Conservation (phyloP, 257 asterid genomes). For the Cinchona pubescens region DNA sequence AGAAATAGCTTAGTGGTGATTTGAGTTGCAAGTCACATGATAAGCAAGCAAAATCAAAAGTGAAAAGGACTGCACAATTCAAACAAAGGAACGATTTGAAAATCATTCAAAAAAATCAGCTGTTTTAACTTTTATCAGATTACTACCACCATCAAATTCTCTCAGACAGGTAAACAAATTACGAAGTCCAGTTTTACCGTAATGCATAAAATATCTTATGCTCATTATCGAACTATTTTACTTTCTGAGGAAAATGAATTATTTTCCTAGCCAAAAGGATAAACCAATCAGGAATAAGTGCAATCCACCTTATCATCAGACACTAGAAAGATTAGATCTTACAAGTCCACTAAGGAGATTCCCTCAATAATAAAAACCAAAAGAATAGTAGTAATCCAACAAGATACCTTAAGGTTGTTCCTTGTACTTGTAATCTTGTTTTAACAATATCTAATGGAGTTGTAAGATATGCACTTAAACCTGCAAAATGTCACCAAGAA, state of each 20-base stretch:
- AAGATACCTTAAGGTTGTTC: slow-evolving; percentile 51
- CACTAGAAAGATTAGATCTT: neutral
- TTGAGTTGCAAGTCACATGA: neutral
- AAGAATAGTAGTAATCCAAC: neutral
- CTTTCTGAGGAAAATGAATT: neutral
- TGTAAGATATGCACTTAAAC: slow-evolving; percentile 78
- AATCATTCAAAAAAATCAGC: neutral
- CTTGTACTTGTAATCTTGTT: slow-evolving; percentile 84
- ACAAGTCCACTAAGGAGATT: neutral
- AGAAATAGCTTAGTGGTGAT: neutral
- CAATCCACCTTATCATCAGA: neutral
- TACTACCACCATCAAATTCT: neutral
- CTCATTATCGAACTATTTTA: neutral
- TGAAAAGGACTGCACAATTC: neutral
- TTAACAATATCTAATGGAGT: slow-evolving; percentile 82
- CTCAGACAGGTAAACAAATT: neutral
- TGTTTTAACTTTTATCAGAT: neutral
- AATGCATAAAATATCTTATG: neutral
- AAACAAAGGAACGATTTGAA: neutral
- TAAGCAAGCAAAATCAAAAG: neutral
- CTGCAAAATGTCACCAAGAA: slow-evolving; percentile 28
- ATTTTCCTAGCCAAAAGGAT: neutral
- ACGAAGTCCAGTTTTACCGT: neutral
- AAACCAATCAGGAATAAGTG: neutral
- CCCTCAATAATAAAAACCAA: neutral